Base-by-base conservation (phyloP, 495 filamentous ascomycete genomes). In the Penicillium lagena region DNA sequence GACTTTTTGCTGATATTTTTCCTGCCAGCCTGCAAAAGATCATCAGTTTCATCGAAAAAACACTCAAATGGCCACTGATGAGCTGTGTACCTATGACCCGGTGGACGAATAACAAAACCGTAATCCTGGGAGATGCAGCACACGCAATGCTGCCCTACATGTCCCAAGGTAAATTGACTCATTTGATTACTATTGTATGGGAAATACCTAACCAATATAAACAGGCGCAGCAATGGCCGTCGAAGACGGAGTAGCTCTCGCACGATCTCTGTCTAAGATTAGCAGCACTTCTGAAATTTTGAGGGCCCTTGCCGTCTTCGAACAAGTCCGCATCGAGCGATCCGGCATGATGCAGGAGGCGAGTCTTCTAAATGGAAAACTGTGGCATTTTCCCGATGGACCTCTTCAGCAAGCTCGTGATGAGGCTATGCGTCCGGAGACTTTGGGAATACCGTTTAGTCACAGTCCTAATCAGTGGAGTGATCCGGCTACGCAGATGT, bases 141-240 rank as follows among this genome's bases (percentile, higher is more conserved):
- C 73, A 75, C 55, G 59, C 71, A 0, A 73, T 76, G 70, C 51
- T 73, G 7, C 65, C 68, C 0, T 71, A 71, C 42, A 64, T 72
- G 55, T 64, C 66, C 5, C 62, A 70, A 54, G 66, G 62, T 54
- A 45, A 29, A 41, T 13, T 36, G 10, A 11, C 13, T 35, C 7
- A 33, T 27, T 30, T 17, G 5, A 2, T 12, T 42, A 33, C 31
- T 37, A 1, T 12, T 12, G 12, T 22, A 14, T 38, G 30, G 13
- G 1, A 15, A 11, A 13, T 8, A 37, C 0, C 7, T 29, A 39
- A 45, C 2, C 10, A 29, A 15, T 29, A 32, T 27, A 22, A 13
- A 10, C 36, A 66, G 69, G 69, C 33, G 68, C 65, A 11, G 68
- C 65, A 15, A 70, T 68, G 55, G 61, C 62, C 1, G 54, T 76